Evolutionary conservation across 2,329 filamentous ascomycete genomes (phyloP).

Genomic region (Aspergillus versicolor): DNA sequence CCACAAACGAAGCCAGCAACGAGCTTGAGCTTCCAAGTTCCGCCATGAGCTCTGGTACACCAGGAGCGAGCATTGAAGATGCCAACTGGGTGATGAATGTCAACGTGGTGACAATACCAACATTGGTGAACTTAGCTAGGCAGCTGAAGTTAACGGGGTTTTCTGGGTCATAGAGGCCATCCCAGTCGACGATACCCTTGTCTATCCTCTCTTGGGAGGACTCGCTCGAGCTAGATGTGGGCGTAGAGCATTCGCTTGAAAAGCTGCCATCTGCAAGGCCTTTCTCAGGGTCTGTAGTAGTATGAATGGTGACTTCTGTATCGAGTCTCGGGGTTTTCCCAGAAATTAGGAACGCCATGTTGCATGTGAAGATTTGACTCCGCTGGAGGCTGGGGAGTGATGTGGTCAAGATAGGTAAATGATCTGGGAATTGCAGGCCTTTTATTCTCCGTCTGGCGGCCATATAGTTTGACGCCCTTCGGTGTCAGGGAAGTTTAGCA

Average conservation of each 20-base stretch:
- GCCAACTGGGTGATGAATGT: slow-evolving; percentile 21
- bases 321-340: background rate
- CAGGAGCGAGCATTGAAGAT: slow-evolving; percentile 36
- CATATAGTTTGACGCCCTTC: too few species aligned
- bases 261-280: background rate
- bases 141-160: slow-evolving; percentile 28
- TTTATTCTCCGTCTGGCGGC: background rate
- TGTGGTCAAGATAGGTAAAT: background rate
- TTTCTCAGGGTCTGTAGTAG: background rate
- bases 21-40: slow-evolving; percentile 8
- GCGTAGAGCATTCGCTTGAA: background rate
- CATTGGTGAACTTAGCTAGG: background rate
- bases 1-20: slow-evolving; percentile 34
- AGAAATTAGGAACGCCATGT: background rate
- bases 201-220: background rate
- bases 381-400: rapidly evolving
- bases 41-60: slow-evolving; percentile 21
- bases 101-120: background rate
- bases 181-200: background rate
- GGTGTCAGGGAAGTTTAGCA: too few species aligned
- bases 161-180: slow-evolving; percentile 27
- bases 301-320: background rate
- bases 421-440: background rate
- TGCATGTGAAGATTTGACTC: background rate
- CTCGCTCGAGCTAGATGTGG: background rate